phyloP scores from a whole-genome alignment of 1,284 basidiomycete species.

The Prillingera fragicola region DNA sequence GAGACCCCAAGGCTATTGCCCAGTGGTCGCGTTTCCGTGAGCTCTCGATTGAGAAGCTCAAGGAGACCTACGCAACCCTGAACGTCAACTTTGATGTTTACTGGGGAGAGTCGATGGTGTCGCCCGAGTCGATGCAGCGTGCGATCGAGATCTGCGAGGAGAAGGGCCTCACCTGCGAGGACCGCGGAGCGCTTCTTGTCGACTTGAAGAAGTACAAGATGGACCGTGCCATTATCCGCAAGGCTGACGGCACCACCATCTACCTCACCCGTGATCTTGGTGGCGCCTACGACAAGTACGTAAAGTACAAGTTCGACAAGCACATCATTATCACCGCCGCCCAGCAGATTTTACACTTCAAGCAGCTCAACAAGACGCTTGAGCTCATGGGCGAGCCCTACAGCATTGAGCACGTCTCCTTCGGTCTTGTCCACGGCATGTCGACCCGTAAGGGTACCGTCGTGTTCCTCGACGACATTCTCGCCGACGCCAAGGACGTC shows the following conservation, averaged over 20 bases:
- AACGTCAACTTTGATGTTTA: constrained; percentile 94
- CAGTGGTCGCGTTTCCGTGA: constrained; percentile 94
- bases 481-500: constrained; percentile 78
- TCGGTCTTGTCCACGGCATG: constrained; percentile 91
- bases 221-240: constrained; percentile 82
- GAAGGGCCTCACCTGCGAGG: constrained; percentile 55
- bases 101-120: constrained; percentile 86
- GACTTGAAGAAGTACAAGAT: constrained; percentile 84
- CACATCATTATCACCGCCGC: constrained; percentile 94
- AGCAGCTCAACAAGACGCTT: constrained; percentile 92
- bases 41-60: constrained; percentile 85
- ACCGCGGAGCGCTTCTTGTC: constrained; percentile 67
- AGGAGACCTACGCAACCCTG: constrained; percentile 79
- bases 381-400: constrained; percentile 84
- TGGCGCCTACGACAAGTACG: constrained; percentile 85
- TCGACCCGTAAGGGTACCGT: constrained; percentile 94
- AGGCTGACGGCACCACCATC: constrained; percentile 92
- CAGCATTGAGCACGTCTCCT: constrained; percentile 90
- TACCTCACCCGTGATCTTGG: constrained; percentile 99
- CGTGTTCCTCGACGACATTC: constrained; percentile 92
- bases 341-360: constrained; percentile 91
- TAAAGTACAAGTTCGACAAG: constrained; percentile 92
- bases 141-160: constrained; percentile 55
- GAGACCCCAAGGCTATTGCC: constrained; percentile 69
- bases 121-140: constrained; percentile 67